Base-by-base conservation (phyloP, 495 filamentous ascomycete genomes). In the Jackrogersella multiformis region DNA sequence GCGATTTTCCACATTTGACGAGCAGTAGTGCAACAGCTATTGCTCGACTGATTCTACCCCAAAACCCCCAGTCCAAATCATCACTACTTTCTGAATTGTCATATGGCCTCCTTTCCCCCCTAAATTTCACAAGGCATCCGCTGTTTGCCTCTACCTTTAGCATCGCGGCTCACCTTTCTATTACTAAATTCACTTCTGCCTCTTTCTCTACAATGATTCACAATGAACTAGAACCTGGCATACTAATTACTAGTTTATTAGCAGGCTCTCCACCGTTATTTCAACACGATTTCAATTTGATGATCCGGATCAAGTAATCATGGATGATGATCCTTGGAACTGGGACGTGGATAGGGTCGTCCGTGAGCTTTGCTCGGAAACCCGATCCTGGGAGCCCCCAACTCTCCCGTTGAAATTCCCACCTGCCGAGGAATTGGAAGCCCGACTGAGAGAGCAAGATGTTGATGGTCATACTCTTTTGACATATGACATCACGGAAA, bases 271-370 rank as follows among this genome's bases (percentile, higher is more conserved):
- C 36, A 32, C 35, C 9, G n/a, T n/a, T n/a, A n/a, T n/a, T n/a
- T n/a, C n/a, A n/a, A n/a, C n/a, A n/a, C n/a, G n/a, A n/a, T n/a
- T n/a, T n/a, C n/a, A n/a, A n/a, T n/a, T n/a, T n/a, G n/a, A n/a
- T n/a, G n/a, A n/a, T n/a, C n/a, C n/a, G n/a, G 34, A 15, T 13
- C 48, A 26, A 61, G 18, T 26, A 4, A 64, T n/a, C 10, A 73
- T 71, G 58, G 72, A 76, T 35, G 91, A 76, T 32, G 91, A 93
- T 65, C 91, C 91, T 0, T 85, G 86, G 64, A 74, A 86, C 63
- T 94, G 91, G 91, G 79, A 79, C 20, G 79, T 88, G 20, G 88
- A 92, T 18, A 80, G 86, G 32, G 84, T 93, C 1, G 84, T 91
- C 0, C 72, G 74, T 10, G 88, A 88, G 53, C 75, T 94, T 4